phyloP scores from a whole-genome alignment of 1,284 basidiomycete species.

The Apiotrichum brassicae region DNA sequence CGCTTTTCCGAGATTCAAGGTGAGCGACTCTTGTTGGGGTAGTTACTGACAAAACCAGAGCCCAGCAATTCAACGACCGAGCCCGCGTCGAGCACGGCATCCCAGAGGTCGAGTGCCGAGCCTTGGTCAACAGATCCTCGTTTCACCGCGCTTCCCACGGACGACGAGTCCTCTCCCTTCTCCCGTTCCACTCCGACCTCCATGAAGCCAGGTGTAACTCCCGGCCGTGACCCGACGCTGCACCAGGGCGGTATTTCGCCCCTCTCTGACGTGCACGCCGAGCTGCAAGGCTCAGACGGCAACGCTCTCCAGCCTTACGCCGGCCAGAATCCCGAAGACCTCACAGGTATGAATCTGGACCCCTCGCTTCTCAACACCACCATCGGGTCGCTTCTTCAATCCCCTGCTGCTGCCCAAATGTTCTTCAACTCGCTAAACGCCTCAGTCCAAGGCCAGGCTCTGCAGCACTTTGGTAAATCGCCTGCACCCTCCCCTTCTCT shows the following conservation, averaged over 20 bases:
- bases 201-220: conserved; percentile 5
- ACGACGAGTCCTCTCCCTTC: conserved; percentile 27
- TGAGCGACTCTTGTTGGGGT: conserved; percentile 13
- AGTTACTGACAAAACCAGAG: conserved; percentile 2
- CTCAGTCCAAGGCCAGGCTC: conserved; percentile 34
- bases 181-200: conserved; percentile 16
- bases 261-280: conserved; percentile 19
- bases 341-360: conserved; percentile 33
- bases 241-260: conserved; percentile 25
- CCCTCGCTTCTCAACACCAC: conserved; percentile 56
- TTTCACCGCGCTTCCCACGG: conserved; percentile 35
- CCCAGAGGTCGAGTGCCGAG: conserved; percentile 11
- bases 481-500: conserved; percentile 5
- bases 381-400: conserved; percentile 57
- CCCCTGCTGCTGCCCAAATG: conserved; percentile 63
- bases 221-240: conserved; percentile 24
- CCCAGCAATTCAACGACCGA: conserved; percentile 7
- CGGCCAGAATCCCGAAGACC: background rate
- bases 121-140: conserved; percentile 25
- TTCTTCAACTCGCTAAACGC: conserved; percentile 54
- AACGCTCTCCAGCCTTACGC: conserved; percentile 17
- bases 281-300: conserved; percentile 9
- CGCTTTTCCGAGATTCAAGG: conserved; percentile 34
- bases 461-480: conserved; percentile 13
- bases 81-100: conserved; percentile 7